A percentile compares a stretch with the other conserved stretches of the same genome.
phyloP scores from a whole-genome alignment of 179 eudicot genomes.

The Dionaea muscipula region DNA sequence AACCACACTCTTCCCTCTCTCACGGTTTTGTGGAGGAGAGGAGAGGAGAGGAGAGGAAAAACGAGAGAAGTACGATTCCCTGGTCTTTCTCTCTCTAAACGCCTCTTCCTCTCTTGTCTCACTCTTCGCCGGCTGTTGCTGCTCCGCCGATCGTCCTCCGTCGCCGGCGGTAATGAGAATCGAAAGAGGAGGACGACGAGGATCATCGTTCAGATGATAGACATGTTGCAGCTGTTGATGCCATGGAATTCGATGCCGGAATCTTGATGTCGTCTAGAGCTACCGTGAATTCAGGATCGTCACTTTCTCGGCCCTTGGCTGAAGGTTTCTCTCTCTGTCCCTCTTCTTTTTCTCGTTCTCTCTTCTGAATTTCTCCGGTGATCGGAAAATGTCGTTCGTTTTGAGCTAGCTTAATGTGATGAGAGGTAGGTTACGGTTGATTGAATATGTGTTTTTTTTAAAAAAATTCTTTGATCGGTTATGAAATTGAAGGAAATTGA shows the following conservation, averaged over 20 bases:
- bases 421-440: not conserved
- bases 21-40: slow-evolving; percentile 28
- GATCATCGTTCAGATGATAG: too few relatives aligned
- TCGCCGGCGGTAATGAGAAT: slow-evolving; percentile 12
- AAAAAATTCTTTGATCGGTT: not conserved
- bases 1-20: too few relatives aligned
- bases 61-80: too few relatives aligned
- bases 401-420: too few relatives aligned
- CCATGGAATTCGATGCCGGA: slow-evolving; percentile 6
- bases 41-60: too few relatives aligned
- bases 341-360: not conserved
- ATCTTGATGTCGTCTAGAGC: slow-evolving; percentile 20
- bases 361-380: not conserved
- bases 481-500: not conserved
- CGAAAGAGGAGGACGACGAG: slow-evolving; percentile 8
- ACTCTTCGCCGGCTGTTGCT: slow-evolving; percentile 5
- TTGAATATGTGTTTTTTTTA: not conserved
- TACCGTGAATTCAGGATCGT: slow-evolving; percentile 21
- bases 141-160: not conserved
- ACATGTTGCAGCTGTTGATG: slow-evolving; percentile 5
- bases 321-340: slow-evolving; percentile 21
- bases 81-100: slow-evolving; percentile 6
- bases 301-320: slow-evolving; percentile 18
- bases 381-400: not conserved
- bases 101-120: not conserved